Base-by-base conservation (phyloP, 1,139 yeast genomes). In the Saccharomyces pastorianus region DNA sequence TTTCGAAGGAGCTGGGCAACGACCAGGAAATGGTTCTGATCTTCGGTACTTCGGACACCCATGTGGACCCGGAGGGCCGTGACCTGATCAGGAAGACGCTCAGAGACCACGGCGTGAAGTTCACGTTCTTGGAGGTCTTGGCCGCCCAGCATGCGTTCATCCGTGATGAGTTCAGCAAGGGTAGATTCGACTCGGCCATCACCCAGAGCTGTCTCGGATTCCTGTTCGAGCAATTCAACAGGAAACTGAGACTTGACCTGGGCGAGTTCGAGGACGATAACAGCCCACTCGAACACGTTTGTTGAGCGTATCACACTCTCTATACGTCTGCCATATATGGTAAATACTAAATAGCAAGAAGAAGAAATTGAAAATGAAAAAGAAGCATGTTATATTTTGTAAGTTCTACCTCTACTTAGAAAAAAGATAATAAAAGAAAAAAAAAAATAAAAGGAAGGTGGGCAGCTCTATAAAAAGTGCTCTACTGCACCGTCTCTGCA, bases 111-210 rank as follows among this genome's bases (percentile, higher is more conserved):
- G 76, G 77, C 25, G 85, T 83, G 50, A 81, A 76, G 53, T 80
- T 85, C 73, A 83, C 90, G 0, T 85, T 86, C 65, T 76, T 83
- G 70, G 95, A 87, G 69, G 75, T 86, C 55, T 81, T 85, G 60
- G 91, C 82, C 59, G 95, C 89, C 14, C 91, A 86, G 69, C 95
- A 87, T 62, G 95, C 95, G 0, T 87, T 86, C 65, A 83, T 87
- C 52, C 76, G 95, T 59, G 95, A 87, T 66, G 95, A 86, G 64
- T 71, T 75, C 61, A 83, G 88, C 61, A 87, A 86, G 71, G 95
- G 89, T 5, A 76, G 95, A 62, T 87, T 81, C 65, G 95, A 87
- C 66, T 83, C 90, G 9, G 88, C 90, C 6, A 79, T 84, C 54
- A 85, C 95, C 44, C 76, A 78, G 58, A 75, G 81, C 50, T 85